Base-by-base conservation (phyloP, 306 rosid species). In the Acacia confusa region DNA sequence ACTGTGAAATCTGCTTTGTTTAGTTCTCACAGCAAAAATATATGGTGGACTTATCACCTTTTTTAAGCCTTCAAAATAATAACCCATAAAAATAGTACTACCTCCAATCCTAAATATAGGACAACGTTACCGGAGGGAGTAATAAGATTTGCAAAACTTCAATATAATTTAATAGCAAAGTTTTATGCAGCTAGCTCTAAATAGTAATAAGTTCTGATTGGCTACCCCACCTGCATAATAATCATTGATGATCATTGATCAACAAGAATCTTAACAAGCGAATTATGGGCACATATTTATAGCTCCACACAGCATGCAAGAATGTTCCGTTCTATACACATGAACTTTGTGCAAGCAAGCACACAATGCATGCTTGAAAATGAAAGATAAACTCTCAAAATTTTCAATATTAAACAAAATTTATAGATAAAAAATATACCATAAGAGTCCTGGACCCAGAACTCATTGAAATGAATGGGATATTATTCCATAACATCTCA, bases 181-280 rank as follows among this genome's bases (percentile, higher is more conserved):
- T 28, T 11, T 80, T 55, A 19, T 55, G 75, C 64, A 57, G 27
- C 41, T 22, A 58, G 40, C 67, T 28, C 47, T n/a, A 9, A 55
- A 61, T 61, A 48, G 55, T 16, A 14, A 16, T 16, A 28, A 79
- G 28, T 72, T 79, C 36, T 24, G 63, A 58, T 15, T 16, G 32
- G 75, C 78, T 9, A 32, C 38, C 57, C 45, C 25, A 36, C 24
- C 64, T 17, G 66, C 63, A 69, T 67, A 45, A 77, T 72, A 72
- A 72, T 73, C 68, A 27, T 28, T 28, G 72, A 15, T 27, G 25
- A 55, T 72, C 81, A 70, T 11, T 27, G 25, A 55, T 72, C 81
- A 70, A 72, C 36, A 75, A 30, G 52, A 0, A 43, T 10, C 28
- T 70, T 40, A 34, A 40, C 34, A 30, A 74, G 34, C n/a, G 67